Percentiles rank a stretch among this genome's conserved stretches.
These are phyloP conservation scores for Ustilago tritici DNA, from an alignment of 1,284 basidiomycete species.

Conservation along the genomic window DNA sequence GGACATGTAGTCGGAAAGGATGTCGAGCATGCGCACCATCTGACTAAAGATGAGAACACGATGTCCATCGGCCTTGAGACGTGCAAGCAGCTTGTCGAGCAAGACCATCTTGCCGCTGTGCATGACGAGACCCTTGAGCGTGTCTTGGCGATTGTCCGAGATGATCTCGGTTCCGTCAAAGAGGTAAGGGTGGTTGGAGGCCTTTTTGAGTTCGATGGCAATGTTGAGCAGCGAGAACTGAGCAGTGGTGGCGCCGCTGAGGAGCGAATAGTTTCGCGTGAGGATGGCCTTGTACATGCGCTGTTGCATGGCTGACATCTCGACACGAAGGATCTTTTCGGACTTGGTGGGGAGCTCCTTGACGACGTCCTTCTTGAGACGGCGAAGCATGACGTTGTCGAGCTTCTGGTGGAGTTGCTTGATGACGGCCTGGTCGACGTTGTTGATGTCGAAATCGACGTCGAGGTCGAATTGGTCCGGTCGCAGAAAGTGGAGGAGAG, in stretches of 20 bases:
- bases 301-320: conserved; percentile 97
- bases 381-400: conserved; percentile 92
- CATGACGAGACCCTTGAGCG: conserved; percentile 71
- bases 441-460: conserved; percentile 86
- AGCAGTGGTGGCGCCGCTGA: conserved; percentile 81
- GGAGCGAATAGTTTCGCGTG: conserved; percentile 91
- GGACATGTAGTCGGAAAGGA: conserved; percentile 95
- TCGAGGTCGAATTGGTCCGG: conserved; percentile 91
- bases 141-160: conserved; percentile 82
- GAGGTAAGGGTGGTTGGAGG: conserved; percentile 90
- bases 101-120: conserved; percentile 73
- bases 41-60: conserved; percentile 79
- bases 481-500: conserved; percentile 98
- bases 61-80: conserved; percentile 72
- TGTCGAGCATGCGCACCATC: conserved; percentile 99
- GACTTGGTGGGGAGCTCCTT: conserved; percentile 97
- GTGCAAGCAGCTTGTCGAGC: conserved; percentile 71
- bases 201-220: conserved; percentile 70
- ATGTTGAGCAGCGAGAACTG: conserved; percentile 80
- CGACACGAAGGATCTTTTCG: conserved; percentile 95
- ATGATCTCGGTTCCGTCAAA: conserved; percentile 93
- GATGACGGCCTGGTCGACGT: conserved; percentile 72
- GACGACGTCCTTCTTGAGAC: conserved; percentile 96
- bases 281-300: conserved; percentile 99
- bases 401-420: conserved; percentile 92